Conservation (phyloP, 2,329 filamentous ascomycete genomes). For the Trichoderma oligosporum region DNA sequence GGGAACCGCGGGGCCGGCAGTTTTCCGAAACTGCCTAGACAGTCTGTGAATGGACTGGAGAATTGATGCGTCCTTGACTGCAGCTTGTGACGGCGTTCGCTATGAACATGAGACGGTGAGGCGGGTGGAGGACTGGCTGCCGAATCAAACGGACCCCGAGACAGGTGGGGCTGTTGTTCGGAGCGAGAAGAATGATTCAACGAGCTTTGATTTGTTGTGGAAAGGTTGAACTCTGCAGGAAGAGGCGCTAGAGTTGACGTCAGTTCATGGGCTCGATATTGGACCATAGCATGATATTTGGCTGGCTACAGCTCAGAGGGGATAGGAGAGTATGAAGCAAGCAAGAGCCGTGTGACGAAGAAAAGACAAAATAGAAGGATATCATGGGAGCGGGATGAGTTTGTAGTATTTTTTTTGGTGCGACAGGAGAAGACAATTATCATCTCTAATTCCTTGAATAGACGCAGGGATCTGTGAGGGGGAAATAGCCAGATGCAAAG, state of each 20-base stretch:
- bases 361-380: neutral
- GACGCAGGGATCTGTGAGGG: neutral
- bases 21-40: constrained; percentile 29
- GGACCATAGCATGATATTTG: constrained; percentile 26
- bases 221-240: constrained; percentile 22
- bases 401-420: neutral
- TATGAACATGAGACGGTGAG: constrained; percentile 12
- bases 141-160: constrained; percentile 23
- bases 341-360: neutral
- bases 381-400: neutral
- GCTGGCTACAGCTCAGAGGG: neutral
- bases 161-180: constrained; percentile 17
- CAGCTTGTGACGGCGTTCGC: constrained; percentile 17
- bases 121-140: constrained; percentile 7
- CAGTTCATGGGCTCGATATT: constrained; percentile 28
- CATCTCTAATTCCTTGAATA: neutral
- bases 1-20: constrained; percentile 26
- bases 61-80: constrained; percentile 17
- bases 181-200: neutral
- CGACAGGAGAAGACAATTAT: neutral
- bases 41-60: constrained; percentile 34
- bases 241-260: constrained; percentile 29
- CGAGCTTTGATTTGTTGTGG: constrained; percentile 18
- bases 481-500: neutral
- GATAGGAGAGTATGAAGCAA: neutral